Evolutionary conservation across 2,329 filamentous ascomycete genomes (phyloP).

Genomic region (Epicoccum nigrum): DNA sequence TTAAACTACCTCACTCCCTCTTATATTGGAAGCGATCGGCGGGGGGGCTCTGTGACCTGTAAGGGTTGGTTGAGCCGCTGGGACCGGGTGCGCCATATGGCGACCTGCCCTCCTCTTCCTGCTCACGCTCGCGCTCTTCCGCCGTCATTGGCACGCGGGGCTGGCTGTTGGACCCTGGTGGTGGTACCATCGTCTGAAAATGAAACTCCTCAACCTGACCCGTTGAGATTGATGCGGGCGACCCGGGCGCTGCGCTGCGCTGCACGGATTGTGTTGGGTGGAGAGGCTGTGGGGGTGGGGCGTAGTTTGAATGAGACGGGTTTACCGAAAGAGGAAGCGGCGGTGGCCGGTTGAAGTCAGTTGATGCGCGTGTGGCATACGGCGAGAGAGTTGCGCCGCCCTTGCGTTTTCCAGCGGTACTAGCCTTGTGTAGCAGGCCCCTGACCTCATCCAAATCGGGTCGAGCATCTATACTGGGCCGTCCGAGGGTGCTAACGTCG

Average conservation of each 20-base stretch:
- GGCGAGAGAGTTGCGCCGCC: conserved; percentile 36
- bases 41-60: conserved; percentile 11
- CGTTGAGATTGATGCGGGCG: conserved; percentile 42
- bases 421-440: conserved; percentile 52
- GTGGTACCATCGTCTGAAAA: conserved; percentile 42
- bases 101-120: conserved; percentile 24
- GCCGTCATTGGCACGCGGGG: conserved; percentile 21
- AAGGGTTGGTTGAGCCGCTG: conserved; percentile 27
- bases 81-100: conserved; percentile 19
- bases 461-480: conserved; percentile 50
- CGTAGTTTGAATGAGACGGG: conserved; percentile 17
- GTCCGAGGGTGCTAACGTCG: conserved; percentile 45
- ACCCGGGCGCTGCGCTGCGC: conserved; percentile 33
- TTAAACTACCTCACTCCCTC: not conserved
- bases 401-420: conserved; percentile 53
- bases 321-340: conserved; percentile 39
- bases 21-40: conserved; percentile 11
- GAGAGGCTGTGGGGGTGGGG: conserved; percentile 25
- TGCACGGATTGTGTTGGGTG: conserved; percentile 23
- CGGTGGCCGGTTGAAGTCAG: conserved; percentile 34
- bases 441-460: conserved; percentile 56
- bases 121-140: conserved; percentile 23
- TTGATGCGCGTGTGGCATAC: conserved; percentile 23
- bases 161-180: conserved; percentile 32
- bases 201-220: conserved; percentile 42